phyloP scores from a whole-genome alignment of 2,329 filamentous ascomycete genomes.

The Colletotrichum siamense region DNA sequence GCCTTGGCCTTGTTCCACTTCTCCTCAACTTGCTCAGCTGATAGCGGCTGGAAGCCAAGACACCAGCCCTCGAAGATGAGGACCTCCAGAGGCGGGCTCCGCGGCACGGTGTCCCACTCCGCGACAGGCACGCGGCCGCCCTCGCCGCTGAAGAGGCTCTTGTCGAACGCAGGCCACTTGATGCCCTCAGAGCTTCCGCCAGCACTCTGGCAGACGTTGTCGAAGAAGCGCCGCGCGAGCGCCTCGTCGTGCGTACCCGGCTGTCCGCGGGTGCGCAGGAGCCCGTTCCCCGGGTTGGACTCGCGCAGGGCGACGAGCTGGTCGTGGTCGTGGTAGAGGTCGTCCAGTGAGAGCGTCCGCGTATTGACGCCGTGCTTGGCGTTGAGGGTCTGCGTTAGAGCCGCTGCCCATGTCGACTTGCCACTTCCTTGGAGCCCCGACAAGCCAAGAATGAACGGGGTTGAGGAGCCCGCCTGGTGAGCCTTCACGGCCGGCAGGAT shows the following conservation, averaged over 20 bases:
- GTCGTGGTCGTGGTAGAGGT: conserved; percentile 16
- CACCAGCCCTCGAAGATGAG: conserved; percentile 22
- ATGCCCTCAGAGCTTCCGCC: background rate
- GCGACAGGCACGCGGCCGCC: background rate
- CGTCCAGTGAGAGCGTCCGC: conserved; percentile 15
- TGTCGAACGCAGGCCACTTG: conserved; percentile 15
- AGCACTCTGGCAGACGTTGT: background rate
- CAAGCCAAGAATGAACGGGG: conserved; percentile 10
- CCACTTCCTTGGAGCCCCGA: conserved; percentile 20
- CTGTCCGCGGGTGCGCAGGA: conserved; percentile 12
- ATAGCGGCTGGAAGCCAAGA: conserved; percentile 13
- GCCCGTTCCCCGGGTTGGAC: background rate
- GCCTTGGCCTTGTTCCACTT: conserved; percentile 13
- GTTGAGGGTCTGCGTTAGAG: conserved; percentile 14
- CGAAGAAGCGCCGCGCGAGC: conserved; percentile 8
- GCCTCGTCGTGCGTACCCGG: conserved; percentile 18
- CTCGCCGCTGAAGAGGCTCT: conserved; percentile 13
- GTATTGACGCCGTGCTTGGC: conserved; percentile 11
- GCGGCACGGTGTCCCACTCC: conserved; percentile 3
- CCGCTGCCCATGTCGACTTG: conserved; percentile 20
- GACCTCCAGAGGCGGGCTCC: conserved; percentile 7
- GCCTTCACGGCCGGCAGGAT: background rate
- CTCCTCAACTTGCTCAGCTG: background rate
- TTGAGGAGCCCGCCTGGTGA: background rate
- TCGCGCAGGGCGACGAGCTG: conserved; percentile 8